phyloP scores from a whole-genome alignment of 371 early-diverging fungal species.

The Lichtheimia hyalospora region DNA sequence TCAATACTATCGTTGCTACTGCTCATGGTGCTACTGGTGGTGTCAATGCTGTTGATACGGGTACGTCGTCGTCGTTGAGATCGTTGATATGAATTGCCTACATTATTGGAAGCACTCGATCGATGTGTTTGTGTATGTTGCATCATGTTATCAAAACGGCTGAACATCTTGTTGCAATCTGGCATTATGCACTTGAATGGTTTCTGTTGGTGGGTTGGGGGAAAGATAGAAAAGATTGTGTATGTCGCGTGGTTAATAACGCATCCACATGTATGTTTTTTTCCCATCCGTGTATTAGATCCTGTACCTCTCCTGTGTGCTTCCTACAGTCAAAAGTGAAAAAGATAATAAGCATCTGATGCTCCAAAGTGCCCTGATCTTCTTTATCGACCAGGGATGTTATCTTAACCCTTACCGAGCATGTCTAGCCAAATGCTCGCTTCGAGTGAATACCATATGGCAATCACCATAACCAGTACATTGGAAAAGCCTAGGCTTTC shows the following conservation, averaged over 20 bases:
- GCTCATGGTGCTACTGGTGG: background rate
- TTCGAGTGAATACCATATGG: conserved; percentile 61
- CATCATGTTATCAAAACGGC: conserved; percentile 67
- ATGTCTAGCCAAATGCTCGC: conserved; percentile 62
- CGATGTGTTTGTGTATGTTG: conserved; percentile 64
- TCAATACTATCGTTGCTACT: background rate
- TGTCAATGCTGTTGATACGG: background rate
- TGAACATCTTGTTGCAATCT: conserved; percentile 54
- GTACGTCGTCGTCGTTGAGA: background rate
- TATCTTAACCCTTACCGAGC: conserved; percentile 41
- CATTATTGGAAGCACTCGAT: no score
- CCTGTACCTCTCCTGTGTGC: conserved; percentile 56
- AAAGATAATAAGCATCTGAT: background rate
- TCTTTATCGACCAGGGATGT: conserved; percentile 9
- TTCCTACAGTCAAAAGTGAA: conserved; percentile 33
- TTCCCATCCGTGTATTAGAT: background rate
- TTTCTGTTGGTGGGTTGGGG: conserved; percentile 28
- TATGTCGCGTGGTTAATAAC: no score
- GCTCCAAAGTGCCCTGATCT: background rate
- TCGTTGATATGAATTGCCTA: background rate
- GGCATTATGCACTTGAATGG: conserved; percentile 59
- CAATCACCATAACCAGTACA: conserved; percentile 63
- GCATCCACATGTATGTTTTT: background rate
- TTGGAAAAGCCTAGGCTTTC: conserved; percentile 50
- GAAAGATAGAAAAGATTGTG: background rate